phyloP scores from a whole-genome alignment of 495 filamentous ascomycete genomes.

The Xylaria acuta region DNA sequence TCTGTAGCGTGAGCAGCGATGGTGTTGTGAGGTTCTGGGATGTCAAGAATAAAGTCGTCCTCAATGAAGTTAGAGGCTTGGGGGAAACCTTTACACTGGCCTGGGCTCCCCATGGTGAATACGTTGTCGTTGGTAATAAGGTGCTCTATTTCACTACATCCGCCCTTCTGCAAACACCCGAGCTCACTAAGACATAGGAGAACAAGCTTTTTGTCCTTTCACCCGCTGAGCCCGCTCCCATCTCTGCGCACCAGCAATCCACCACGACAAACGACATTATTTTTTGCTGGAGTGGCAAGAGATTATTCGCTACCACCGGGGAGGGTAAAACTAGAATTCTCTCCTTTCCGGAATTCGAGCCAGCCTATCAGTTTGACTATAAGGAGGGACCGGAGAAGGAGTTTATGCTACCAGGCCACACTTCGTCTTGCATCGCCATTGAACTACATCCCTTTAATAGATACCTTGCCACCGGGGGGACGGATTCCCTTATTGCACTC shows the following conservation, averaged over 20 bases:
- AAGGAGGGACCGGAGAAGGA: slow-evolving; percentile 49
- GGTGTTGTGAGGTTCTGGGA: slow-evolving; percentile 94
- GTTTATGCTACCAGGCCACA: slow-evolving; percentile 80
- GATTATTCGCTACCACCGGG: slow-evolving; percentile 80
- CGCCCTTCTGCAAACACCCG: slow-evolving; percentile 16
- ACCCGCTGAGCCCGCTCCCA: slow-evolving; percentile 55
- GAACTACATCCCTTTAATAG: slow-evolving; percentile 76
- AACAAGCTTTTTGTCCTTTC: slow-evolving; percentile 73
- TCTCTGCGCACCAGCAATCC: slow-evolving; percentile 70
- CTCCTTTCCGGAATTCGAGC: slow-evolving; percentile 68
- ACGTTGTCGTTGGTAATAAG: slow-evolving; percentile 83
- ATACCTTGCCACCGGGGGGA: slow-evolving; percentile 86
- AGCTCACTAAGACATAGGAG: slow-evolving; percentile 53
- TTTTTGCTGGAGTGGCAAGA: slow-evolving; percentile 77
- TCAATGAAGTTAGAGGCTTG: slow-evolving; percentile 80
- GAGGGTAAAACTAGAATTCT: slow-evolving; percentile 84
- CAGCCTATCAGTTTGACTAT: slow-evolving; percentile 49
- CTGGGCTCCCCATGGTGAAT: slow-evolving; percentile 87
- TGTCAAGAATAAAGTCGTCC: slow-evolving; percentile 77
- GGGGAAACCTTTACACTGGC: slow-evolving; percentile 83
- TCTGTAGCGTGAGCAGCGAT: slow-evolving; percentile 85
- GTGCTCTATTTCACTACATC: slow-evolving; percentile 49
- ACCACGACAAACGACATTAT: slow-evolving; percentile 81
- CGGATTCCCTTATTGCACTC: slow-evolving; percentile 84
- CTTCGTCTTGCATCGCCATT: slow-evolving; percentile 74